These are phyloP conservation scores for Ramaria sp. DNA, from an alignment of 768 basidiomycete genomes.

Conservation along the genomic window DNA sequence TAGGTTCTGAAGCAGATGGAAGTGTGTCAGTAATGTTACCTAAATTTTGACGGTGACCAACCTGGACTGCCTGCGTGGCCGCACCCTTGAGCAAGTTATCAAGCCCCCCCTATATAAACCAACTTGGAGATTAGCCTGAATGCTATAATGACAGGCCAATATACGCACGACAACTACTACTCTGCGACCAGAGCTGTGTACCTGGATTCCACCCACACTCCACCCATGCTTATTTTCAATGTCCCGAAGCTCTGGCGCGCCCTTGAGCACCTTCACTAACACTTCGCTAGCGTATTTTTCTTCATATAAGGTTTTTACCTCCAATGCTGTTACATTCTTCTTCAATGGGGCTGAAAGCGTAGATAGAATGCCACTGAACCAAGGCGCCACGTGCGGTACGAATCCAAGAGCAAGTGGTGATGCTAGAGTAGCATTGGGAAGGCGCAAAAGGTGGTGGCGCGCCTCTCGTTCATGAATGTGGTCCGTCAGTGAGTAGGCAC, in stretches of 20 bases:
- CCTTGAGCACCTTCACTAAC: conserved; percentile 52
- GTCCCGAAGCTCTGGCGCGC: conserved; percentile 64
- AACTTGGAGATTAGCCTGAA: too few relatives aligned
- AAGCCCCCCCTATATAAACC: conserved; percentile 70
- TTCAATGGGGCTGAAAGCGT: conserved; percentile 76
- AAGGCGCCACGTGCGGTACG: conserved; percentile 78
- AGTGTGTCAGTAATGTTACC: neutral
- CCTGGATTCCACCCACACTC: conserved; percentile 88
- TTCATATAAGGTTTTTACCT: conserved; percentile 65
- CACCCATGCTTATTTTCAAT: conserved; percentile 81
- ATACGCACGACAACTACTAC: conserved; percentile 84
- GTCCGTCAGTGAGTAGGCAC: conserved; percentile 86
- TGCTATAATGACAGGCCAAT: neutral
- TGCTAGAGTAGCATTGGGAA: conserved; percentile 20
- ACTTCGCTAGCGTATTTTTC: conserved; percentile 66
- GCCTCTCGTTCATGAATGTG: conserved; percentile 99
- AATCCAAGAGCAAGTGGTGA: conserved; percentile 58
- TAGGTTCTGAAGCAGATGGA: conserved; percentile 48
- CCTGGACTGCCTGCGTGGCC: conserved; percentile 97
- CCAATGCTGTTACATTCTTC: conserved; percentile 53
- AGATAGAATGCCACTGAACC: conserved; percentile 95
- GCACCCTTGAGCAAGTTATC: conserved; percentile 98
- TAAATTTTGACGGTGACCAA: conserved; percentile 26
- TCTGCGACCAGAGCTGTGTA: conserved; percentile 78
- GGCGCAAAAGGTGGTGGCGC: conserved; percentile 62